Conservation (phyloP, 495 filamentous ascomycete species). For the Penicillium tannophilum region DNA sequence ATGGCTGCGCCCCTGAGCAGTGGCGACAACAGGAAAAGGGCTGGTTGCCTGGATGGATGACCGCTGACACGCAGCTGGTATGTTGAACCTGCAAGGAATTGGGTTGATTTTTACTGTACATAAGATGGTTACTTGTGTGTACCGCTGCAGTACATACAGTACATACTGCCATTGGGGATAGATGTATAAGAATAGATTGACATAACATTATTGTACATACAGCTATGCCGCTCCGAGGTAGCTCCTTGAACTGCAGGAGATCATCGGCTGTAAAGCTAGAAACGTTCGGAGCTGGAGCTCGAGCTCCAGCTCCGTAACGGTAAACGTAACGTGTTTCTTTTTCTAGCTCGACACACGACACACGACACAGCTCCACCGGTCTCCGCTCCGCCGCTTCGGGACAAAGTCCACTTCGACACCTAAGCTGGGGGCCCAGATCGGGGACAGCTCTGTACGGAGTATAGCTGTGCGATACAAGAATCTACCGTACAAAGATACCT, state of each 20-base stretch:
- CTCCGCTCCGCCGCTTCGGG: slow-evolving; percentile 20
- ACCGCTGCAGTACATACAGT: not conserved
- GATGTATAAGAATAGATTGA: not conserved
- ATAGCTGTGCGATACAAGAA: not conserved
- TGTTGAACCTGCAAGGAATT: slow-evolving; percentile 11
- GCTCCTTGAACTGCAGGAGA: not conserved
- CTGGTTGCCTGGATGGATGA: slow-evolving; percentile 14
- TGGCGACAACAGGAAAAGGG: slow-evolving; percentile 18
- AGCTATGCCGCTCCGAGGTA: not conserved
- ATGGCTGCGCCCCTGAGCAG: slow-evolving; percentile 22
- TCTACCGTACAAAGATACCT: no score
- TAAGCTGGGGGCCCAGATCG: not conserved
- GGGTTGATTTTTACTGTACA: not conserved
- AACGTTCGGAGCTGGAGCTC: not conserved
- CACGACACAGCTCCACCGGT: slow-evolving; percentile 12
- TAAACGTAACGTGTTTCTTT: not conserved
- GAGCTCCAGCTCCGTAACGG: not conserved
- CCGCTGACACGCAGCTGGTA: slow-evolving; percentile 18
- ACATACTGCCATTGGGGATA: not conserved
- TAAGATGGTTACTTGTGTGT: not conserved
- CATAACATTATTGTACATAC: no score
- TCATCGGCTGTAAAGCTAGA: not conserved
- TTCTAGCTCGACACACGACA: slow-evolving; percentile 7
- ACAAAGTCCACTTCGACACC: slow-evolving; percentile 2
- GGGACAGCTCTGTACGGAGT: not conserved